Conservation (phyloP, 2,329 filamentous ascomycete species). For the Apiospora rasikravindrae region DNA sequence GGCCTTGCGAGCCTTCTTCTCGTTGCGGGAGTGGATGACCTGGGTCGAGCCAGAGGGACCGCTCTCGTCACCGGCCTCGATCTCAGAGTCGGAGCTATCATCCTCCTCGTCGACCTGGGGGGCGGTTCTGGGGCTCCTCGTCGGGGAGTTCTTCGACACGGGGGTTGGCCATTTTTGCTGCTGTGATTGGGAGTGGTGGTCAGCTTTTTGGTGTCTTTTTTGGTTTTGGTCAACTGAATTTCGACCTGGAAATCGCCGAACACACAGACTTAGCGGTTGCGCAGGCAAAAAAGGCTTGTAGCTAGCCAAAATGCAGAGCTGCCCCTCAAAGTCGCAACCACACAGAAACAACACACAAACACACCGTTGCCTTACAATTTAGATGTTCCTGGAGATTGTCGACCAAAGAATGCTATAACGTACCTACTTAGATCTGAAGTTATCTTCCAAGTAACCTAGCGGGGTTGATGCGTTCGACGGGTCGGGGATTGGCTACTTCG, state of each 20-base stretch:
- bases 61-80: conserved; percentile 67
- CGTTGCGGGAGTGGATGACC: conserved; percentile 96
- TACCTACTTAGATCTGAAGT: conserved; percentile 18
- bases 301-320: conserved; percentile 10
- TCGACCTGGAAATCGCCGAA: conserved; percentile 13
- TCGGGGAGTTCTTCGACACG: conserved; percentile 97
- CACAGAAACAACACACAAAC: conserved; percentile 9
- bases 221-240: background rate
- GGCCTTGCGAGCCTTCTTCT: conserved; percentile 99
- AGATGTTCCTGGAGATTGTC: conserved; percentile 5
- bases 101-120: conserved; percentile 76
- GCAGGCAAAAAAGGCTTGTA: conserved; percentile 17
- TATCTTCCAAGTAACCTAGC: conserved; percentile 19
- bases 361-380: conserved; percentile 5
- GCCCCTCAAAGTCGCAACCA: conserved; percentile 1
- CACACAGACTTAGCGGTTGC: conserved; percentile 10
- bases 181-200: conserved; percentile 50
- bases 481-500: conserved; percentile 19
- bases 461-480: conserved; percentile 24
- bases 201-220: conserved; percentile 11
- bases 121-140: conserved; percentile 83
- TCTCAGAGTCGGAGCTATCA: conserved; percentile 76
- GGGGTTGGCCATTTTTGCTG: conserved; percentile 81
- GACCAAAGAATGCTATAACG: conserved; percentile 16
- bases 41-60: conserved; percentile 83